These are phyloP conservation scores for Bruguiera parviflora DNA, from an alignment of 345 rosid species.

Conservation along the genomic window DNA sequence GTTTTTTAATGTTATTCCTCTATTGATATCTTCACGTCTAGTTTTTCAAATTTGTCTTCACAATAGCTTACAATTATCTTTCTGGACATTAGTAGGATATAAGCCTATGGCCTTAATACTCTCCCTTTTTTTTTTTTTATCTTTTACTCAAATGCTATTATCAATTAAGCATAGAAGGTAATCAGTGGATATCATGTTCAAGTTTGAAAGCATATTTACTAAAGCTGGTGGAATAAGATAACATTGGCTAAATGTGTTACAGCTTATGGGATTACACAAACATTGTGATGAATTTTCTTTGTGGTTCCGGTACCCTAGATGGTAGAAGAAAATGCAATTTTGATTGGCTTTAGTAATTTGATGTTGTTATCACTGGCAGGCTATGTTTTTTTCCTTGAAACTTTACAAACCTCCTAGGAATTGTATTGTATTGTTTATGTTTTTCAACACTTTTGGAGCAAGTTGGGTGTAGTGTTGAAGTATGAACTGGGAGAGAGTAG, in stretches of 20 bases:
- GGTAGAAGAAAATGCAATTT: slow-evolving; percentile 50
- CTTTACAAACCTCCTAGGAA: neutral
- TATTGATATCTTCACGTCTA: too few relatives aligned
- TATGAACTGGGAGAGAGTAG: too few relatives aligned
- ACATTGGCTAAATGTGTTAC: slow-evolving; percentile 34
- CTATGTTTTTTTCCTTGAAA: slow-evolving; percentile 19
- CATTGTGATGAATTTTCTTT: slow-evolving; percentile 92
- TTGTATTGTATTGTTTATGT: neutral
- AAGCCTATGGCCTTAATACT: slow-evolving; percentile 45
- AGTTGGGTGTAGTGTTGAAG: neutral
- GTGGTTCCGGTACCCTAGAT: slow-evolving; percentile 42
- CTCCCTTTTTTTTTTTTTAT: neutral
- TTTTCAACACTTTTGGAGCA: neutral
- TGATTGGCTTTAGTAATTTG: slow-evolving; percentile 91
- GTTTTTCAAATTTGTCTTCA: too few relatives aligned
- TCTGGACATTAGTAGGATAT: too few relatives aligned
- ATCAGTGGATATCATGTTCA: neutral
- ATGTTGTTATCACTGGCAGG: slow-evolving; percentile 96
- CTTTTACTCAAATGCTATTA: neutral
- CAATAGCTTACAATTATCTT: too few relatives aligned
- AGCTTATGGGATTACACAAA: slow-evolving; percentile 98
- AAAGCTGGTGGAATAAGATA: neutral
- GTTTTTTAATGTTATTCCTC: too few relatives aligned
- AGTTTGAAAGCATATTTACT: neutral
- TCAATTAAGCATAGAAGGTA: neutral